These are phyloP conservation scores for Calonectria pauciramosa DNA, from an alignment of 2,329 filamentous ascomycete species.

Conservation along the genomic window DNA sequence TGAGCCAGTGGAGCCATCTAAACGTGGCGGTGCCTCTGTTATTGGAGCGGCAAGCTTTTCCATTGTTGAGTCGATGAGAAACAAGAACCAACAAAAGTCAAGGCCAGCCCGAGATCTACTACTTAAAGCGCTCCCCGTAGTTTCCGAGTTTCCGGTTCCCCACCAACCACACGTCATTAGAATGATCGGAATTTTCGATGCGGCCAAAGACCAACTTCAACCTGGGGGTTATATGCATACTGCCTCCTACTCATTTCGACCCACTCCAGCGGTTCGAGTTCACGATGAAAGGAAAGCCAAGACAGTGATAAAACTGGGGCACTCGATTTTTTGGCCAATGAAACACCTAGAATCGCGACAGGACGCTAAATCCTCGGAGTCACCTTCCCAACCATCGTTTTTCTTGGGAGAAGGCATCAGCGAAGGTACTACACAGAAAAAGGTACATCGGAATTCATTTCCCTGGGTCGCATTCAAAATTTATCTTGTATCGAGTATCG, in stretches of 20 bases:
- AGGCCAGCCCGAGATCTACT: background rate
- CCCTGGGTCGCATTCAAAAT: background rate
- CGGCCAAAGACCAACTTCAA: background rate
- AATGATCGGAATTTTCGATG: background rate
- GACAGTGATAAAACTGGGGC: background rate
- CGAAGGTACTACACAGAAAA: background rate
- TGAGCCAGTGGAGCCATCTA: too few relatives aligned
- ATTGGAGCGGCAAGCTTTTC: background rate
- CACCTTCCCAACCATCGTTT: background rate
- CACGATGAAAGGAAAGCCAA: background rate
- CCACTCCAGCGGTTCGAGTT: background rate
- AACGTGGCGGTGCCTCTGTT: background rate
- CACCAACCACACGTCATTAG: too few relatives aligned
- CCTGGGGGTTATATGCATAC: background rate
- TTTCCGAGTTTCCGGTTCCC: too few relatives aligned
- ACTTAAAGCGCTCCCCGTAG: background rate
- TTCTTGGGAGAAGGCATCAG: background rate
- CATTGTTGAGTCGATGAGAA: background rate
- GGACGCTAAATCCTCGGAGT: background rate
- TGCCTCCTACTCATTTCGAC: background rate
- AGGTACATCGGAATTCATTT: background rate
- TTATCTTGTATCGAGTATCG: background rate
- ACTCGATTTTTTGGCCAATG: background rate
- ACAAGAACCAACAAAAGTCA: background rate
- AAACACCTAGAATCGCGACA: background rate